These are phyloP conservation scores for Beauveria brongniartii DNA, from an alignment of 2,329 filamentous ascomycete genomes.

Conservation along the genomic window DNA sequence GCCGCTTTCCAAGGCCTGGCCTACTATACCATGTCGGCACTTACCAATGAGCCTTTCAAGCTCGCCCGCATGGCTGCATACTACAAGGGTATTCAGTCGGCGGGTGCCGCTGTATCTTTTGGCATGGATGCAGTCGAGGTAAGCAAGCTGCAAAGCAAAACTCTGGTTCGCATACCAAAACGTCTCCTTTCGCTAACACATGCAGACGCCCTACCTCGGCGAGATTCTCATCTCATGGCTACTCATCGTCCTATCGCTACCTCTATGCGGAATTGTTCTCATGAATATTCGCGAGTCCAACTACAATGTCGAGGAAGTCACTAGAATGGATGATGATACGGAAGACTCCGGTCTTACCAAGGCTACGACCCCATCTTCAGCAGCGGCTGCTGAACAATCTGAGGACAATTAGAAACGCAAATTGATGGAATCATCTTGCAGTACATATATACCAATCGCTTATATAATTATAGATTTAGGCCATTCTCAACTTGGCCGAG, in stretches of 20 bases:
- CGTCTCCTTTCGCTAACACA: not conserved
- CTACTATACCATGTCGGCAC: conserved; percentile 66
- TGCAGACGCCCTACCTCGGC: conserved; percentile 17
- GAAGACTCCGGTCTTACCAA: not conserved
- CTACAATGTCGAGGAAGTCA: conserved; percentile 18
- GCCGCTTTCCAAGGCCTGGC: conserved; percentile 42
- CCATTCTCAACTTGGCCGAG: too few relatives aligned
- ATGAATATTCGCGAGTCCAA: conserved; percentile 18
- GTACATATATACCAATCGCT: not conserved
- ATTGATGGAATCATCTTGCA: not conserved
- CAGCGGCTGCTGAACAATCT: not conserved
- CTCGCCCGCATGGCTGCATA: conserved; percentile 69
- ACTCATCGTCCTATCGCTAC: conserved; percentile 17
- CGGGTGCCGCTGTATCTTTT: conserved; percentile 51
- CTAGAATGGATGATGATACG: conserved; percentile 13
- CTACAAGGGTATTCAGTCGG: conserved; percentile 76
- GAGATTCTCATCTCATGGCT: conserved; percentile 20
- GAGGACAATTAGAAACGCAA: not conserved
- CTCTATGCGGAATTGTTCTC: conserved; percentile 16
- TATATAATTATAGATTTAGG: not conserved
- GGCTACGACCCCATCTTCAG: not conserved
- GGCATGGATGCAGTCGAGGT: conserved; percentile 27
- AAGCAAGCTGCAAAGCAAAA: not conserved
- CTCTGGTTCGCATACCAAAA: not conserved
- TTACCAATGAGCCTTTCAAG: conserved; percentile 65